A percentile compares a stretch with the other conserved stretches of the same genome.
Conservation (phyloP, 805 yeast species). For the Torulaspora microellipsoides region DNA sequence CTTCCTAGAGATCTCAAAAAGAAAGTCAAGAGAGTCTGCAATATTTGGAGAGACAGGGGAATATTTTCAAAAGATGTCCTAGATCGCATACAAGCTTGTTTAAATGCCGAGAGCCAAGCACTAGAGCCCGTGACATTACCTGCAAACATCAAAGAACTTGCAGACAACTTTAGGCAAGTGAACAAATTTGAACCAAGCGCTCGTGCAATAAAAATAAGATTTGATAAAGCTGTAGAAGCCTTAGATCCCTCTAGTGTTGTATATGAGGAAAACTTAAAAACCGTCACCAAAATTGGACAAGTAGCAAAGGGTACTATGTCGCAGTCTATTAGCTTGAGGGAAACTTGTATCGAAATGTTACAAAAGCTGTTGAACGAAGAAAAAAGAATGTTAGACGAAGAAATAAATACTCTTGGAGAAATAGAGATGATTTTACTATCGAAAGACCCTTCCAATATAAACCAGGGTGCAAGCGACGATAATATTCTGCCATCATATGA, state of each 20-base stretch:
- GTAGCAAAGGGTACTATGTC: constrained; percentile 27
- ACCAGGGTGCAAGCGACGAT: constrained; percentile 9
- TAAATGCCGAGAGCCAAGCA: constrained; percentile 17
- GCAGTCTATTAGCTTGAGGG: constrained; percentile 29
- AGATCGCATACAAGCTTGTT: constrained; percentile 25
- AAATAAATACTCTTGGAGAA: constrained; percentile 26
- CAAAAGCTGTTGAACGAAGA: constrained; percentile 25
- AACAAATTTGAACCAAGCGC: constrained; percentile 22
- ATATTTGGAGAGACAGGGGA: constrained; percentile 62
- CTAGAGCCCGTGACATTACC: constrained; percentile 30
- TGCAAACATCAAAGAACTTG: constrained; percentile 32
- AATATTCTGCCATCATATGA: constrained; percentile 32
- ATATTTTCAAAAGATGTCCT: constrained; percentile 41
- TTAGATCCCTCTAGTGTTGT: constrained; percentile 29
- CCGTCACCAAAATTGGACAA: constrained; percentile 31
- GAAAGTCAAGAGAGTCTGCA: constrained; percentile 52
- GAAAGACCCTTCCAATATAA: constrained; percentile 20
- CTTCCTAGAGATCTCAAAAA: constrained; percentile 43
- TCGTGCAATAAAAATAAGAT: constrained; percentile 25
- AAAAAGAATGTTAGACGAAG: constrained; percentile 27
- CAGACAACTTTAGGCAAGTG: constrained; percentile 22
- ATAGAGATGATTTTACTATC: constrained; percentile 25
- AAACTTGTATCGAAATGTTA: constrained; percentile 25
- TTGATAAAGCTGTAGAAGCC: constrained; percentile 27
- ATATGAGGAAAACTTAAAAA: constrained; percentile 29